Conservation (phyloP, 2,329 filamentous ascomycete species). For the Pseudogymnoascus sp. region DNA sequence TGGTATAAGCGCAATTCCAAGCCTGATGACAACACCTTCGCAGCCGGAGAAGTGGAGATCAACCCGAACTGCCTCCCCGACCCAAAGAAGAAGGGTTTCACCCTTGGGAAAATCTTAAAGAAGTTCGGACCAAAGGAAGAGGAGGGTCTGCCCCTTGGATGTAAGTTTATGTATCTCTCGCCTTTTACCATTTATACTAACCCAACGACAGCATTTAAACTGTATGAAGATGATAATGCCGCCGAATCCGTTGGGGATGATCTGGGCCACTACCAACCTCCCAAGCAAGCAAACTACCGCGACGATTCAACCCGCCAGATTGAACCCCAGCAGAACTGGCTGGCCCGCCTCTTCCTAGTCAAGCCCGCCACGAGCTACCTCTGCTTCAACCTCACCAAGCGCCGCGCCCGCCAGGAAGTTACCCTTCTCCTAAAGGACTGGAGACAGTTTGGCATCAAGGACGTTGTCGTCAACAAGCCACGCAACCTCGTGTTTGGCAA, state of each 20-base stretch:
- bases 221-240: constrained; percentile 21
- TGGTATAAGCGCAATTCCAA: constrained; percentile 29
- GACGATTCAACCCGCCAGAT: constrained; percentile 39
- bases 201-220: constrained; percentile 19
- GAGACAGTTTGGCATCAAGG: constrained; percentile 72
- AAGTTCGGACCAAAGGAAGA: constrained; percentile 14
- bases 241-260: constrained; percentile 17
- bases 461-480: constrained; percentile 71
- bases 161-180: constrained; percentile 19
- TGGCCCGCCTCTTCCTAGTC: constrained; percentile 80
- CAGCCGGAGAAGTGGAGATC: neutral
- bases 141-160: constrained; percentile 21
- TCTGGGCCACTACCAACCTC: constrained; percentile 20
- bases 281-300: constrained; percentile 31
- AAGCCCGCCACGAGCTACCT: constrained; percentile 72
- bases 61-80: neutral
- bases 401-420: constrained; percentile 70
- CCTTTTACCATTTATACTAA: constrained; percentile 12
- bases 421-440: constrained; percentile 69
- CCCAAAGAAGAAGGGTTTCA: constrained; percentile 26
- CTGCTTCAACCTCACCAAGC: constrained; percentile 66
- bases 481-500: constrained; percentile 73
- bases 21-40: neutral
- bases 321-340: constrained; percentile 73
- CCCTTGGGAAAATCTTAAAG: constrained; percentile 26